These are phyloP conservation scores for Ganoderma leucocontextum DNA, from an alignment of 1,284 basidiomycete genomes.

Conservation along the genomic window DNA sequence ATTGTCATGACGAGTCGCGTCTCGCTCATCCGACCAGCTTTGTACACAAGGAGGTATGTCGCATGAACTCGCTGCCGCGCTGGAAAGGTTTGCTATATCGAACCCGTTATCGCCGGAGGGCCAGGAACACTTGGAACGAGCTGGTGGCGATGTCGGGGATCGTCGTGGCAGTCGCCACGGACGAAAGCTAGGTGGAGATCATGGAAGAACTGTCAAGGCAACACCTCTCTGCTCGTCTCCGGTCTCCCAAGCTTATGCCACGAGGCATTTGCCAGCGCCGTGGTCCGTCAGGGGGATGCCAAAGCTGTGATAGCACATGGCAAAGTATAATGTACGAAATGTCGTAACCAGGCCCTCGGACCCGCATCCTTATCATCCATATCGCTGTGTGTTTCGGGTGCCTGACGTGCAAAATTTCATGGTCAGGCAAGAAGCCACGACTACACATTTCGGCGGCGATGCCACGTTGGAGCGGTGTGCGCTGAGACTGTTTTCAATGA, in stretches of 20 bases:
- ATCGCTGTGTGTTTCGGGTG: not conserved
- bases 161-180: slow-evolving; percentile 22
- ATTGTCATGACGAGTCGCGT: slow-evolving; percentile 31
- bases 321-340: not conserved
- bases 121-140: slow-evolving; percentile 19
- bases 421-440: not conserved
- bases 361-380: slow-evolving; percentile 1
- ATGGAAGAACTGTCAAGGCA: slow-evolving; percentile 22
- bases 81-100: slow-evolving; percentile 8
- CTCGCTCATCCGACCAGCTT: slow-evolving; percentile 5
- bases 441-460: not conserved
- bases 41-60: slow-evolving; percentile 2
- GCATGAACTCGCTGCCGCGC: not conserved
- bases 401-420: not conserved
- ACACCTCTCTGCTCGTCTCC: slow-evolving; percentile 16
- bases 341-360: slow-evolving; percentile 1
- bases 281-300: not conserved
- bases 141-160: slow-evolving; percentile 31
- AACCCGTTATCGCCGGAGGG: slow-evolving; percentile 29
- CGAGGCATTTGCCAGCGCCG: slow-evolving; percentile 2
- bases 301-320: not conserved
- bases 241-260: slow-evolving; percentile 18
- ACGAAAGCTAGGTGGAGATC: slow-evolving; percentile 10
- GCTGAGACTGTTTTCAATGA: not conserved
- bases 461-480: slow-evolving; percentile 1